phyloP scores from a whole-genome alignment of 805 yeast genomes.

The Metschnikowia bowlesiae region DNA sequence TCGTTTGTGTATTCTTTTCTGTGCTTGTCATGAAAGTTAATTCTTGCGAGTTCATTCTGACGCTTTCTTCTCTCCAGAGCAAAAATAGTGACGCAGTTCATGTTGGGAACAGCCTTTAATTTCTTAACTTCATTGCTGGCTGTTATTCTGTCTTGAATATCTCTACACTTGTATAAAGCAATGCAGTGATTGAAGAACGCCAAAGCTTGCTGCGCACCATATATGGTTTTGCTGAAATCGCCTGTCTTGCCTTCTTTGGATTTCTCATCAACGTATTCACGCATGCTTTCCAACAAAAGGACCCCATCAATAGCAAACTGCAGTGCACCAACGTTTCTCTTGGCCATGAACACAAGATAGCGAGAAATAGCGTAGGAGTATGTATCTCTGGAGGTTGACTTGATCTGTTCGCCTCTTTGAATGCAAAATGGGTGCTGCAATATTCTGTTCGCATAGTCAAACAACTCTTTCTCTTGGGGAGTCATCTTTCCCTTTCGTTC shows the following conservation, averaged over 20 bases:
- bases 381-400: background rate
- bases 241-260: background rate
- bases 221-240: background rate
- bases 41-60: background rate
- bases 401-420: background rate
- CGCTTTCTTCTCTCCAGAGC: background rate
- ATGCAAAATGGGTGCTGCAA: conserved; percentile 1
- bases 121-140: background rate
- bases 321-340: background rate
- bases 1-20: background rate
- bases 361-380: conserved; percentile 3
- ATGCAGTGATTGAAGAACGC: background rate
- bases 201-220: background rate
- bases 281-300: background rate
- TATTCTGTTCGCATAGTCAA: background rate
- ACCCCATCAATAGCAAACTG: background rate
- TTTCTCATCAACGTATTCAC: background rate
- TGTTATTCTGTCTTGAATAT: background rate
- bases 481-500: background rate
- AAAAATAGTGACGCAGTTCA: background rate
- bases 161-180: background rate
- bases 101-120: background rate
- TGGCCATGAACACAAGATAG: conserved; percentile 3
- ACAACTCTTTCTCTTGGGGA: background rate
- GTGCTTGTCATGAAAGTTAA: background rate